phyloP scores from a whole-genome alignment of 1,284 basidiomycete species.

The Xerocomus nothofagi region DNA sequence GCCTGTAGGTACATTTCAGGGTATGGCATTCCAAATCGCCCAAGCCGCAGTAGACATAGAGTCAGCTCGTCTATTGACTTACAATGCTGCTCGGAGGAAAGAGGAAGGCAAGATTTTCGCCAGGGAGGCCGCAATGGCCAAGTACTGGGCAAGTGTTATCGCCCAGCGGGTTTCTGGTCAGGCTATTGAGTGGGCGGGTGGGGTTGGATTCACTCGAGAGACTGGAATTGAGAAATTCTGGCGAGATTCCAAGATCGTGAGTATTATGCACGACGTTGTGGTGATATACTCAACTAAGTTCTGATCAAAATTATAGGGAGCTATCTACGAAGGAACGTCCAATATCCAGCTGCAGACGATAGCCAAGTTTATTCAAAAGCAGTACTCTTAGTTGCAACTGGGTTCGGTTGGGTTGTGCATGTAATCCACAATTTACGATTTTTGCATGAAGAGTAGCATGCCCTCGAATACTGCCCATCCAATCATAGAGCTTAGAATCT shows the following conservation, averaged over 20 bases:
- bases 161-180: constrained; percentile 86
- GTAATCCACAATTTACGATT: constrained; percentile 15
- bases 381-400: constrained; percentile 55
- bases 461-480: constrained; percentile 94
- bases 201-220: constrained; percentile 92
- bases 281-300: constrained; percentile 5
- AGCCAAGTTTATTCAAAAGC: constrained; percentile 86
- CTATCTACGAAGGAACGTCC: constrained; percentile 94
- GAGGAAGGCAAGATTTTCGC: constrained; percentile 88
- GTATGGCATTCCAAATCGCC: constrained; percentile 95
- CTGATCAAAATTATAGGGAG: constrained; percentile 53
- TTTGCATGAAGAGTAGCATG: constrained; percentile 62
- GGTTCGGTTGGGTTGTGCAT: too few relatives aligned
- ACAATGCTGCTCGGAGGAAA: constrained; percentile 93
- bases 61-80: constrained; percentile 89
- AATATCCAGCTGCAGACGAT: constrained; percentile 98
- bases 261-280: constrained; percentile 31
- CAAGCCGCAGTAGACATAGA: constrained; percentile 88
- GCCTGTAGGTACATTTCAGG: constrained; percentile 90
- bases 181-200: constrained; percentile 98
- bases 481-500: constrained; percentile 88
- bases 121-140: constrained; percentile 96
- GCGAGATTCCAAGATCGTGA: constrained; percentile 93
- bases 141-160: constrained; percentile 86
- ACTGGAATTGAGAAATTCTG: constrained; percentile 94